Conservation (phyloP, 306 rosid species). For the Quercus cerris region DNA sequence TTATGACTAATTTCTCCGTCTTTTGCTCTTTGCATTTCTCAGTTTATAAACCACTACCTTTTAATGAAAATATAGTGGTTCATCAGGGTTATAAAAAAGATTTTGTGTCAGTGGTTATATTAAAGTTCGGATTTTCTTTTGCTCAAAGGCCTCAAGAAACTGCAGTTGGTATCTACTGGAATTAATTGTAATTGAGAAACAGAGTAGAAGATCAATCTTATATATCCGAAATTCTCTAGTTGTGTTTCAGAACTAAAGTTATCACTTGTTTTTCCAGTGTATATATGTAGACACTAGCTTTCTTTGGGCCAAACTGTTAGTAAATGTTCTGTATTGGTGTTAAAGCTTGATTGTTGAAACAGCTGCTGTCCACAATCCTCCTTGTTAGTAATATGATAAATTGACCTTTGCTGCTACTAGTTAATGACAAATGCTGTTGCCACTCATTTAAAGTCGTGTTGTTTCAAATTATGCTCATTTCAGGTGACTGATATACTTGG, state of each 20-base stretch:
- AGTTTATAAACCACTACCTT: background rate
- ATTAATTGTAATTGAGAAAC: background rate
- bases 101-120: background rate
- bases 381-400: background rate
- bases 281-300: background rate
- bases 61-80: background rate
- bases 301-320: background rate
- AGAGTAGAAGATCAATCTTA: background rate
- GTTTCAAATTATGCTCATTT: slow-evolving; percentile 25
- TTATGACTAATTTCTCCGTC: background rate
- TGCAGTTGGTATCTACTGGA: background rate
- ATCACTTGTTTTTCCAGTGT: background rate
- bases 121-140: background rate
- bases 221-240: background rate
- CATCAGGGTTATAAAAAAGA: background rate
- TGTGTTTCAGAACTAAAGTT: background rate
- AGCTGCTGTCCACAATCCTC: background rate
- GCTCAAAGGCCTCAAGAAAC: background rate
- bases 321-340: background rate
- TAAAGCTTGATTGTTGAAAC: background rate
- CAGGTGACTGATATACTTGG: slow-evolving; percentile 93
- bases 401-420: background rate
- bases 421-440: slow-evolving; percentile 1
- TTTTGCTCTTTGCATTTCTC: background rate
- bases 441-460: slow-evolving; percentile 3